Conservation (phyloP, 352 stramenopile species). For the Peronospora tabacina region DNA sequence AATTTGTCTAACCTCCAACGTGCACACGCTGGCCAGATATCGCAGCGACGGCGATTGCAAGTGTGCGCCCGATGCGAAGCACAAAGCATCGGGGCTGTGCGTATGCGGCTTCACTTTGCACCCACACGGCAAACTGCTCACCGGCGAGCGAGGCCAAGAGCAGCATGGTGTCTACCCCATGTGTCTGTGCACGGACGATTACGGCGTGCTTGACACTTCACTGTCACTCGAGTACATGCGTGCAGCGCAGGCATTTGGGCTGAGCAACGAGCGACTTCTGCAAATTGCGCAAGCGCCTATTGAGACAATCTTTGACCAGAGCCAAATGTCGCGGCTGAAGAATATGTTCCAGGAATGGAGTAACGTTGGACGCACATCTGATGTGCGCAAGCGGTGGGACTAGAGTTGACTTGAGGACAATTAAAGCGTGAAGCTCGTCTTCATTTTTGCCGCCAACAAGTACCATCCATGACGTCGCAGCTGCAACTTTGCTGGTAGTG, state of each 20-base stretch:
- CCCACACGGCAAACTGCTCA: slow-evolving; percentile 61
- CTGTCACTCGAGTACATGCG: slow-evolving; percentile 85
- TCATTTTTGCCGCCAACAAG: no score
- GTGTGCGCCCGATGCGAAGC: slow-evolving; percentile 27
- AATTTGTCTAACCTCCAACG: slow-evolving; percentile 91
- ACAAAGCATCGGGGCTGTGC: slow-evolving; percentile 34
- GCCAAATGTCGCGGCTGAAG: slow-evolving; percentile 24
- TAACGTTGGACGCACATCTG: slow-evolving; percentile 6
- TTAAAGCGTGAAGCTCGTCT: no score
- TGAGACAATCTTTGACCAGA: slow-evolving; percentile 52
- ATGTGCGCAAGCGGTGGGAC: neutral
- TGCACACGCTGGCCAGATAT: slow-evolving; percentile 87
- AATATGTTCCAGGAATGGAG: slow-evolving; percentile 14
- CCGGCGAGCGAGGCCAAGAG: slow-evolving; percentile 23
- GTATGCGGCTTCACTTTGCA: slow-evolving; percentile 71
- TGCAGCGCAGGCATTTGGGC: slow-evolving; percentile 60
- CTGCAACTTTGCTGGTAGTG: no score
- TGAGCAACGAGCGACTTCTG: slow-evolving; percentile 41
- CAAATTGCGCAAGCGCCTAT: slow-evolving; percentile 42
- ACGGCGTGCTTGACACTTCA: slow-evolving; percentile 87
- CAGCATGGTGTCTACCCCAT: slow-evolving; percentile 58
- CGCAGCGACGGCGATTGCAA: slow-evolving; percentile 31
- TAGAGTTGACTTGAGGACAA: neutral
- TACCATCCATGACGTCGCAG: no score
- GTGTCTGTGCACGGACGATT: slow-evolving; percentile 90